phyloP scores from a whole-genome alignment of 495 filamentous ascomycete genomes.

The Neurospora cerealis region DNA sequence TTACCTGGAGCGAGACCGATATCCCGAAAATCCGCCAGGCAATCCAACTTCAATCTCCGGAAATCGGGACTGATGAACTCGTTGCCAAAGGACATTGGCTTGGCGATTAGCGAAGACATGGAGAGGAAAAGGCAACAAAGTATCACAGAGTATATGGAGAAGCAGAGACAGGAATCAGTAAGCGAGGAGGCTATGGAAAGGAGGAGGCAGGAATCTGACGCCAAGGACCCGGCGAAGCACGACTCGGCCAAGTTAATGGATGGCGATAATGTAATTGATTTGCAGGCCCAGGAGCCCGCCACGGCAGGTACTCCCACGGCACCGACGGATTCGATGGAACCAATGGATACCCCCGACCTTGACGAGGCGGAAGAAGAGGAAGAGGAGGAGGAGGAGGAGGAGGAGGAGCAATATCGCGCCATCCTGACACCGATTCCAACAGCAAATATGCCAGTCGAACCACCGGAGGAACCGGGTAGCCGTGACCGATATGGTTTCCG shows the following conservation, averaged over 20 bases:
- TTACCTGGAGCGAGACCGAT: constrained; percentile 16
- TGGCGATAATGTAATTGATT: constrained; percentile 8
- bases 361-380: not conserved
- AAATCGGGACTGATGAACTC: constrained; percentile 23
- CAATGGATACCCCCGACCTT: not conserved
- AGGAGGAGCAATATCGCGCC: not conserved
- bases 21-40: constrained; percentile 14
- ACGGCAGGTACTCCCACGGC: not conserved
- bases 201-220: constrained; percentile 5
- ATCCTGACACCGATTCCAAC: constrained; percentile 10
- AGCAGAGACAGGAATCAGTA: constrained; percentile 6
- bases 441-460: constrained; percentile 14
- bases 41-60: constrained; percentile 32
- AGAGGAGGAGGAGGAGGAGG: not conserved
- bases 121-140: constrained; percentile 1
- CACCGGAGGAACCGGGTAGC: constrained; percentile 20
- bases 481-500: constrained; percentile 90
- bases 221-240: constrained; percentile 16
- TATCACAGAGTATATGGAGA: not conserved
- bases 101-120: constrained; percentile 19
- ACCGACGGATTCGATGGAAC: not conserved
- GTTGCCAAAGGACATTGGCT: constrained; percentile 20
- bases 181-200: not conserved
- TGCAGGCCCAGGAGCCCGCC: not conserved
- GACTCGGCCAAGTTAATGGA: constrained; percentile 24